Evolutionary conservation across 108 stramenopile genomes (phyloP).

Genomic region (Cyclotella baltica): DNA sequence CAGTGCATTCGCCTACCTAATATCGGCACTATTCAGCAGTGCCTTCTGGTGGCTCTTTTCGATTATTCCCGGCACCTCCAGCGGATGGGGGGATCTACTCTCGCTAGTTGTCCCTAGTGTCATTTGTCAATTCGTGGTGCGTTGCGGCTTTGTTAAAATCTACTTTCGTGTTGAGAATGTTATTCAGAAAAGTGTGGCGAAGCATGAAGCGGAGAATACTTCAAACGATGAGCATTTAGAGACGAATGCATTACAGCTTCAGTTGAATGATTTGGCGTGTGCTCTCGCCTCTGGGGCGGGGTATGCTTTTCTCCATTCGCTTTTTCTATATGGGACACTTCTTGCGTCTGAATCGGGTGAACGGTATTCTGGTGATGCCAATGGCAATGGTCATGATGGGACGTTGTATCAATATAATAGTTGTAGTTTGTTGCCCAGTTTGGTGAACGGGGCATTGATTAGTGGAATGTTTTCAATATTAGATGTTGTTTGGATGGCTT

Average conservation of each 20-base stretch:
- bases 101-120: constrained; percentile 70
- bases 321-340: constrained; percentile 81
- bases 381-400: constrained; percentile 60
- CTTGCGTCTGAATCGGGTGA: constrained; percentile 70
- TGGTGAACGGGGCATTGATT: constrained; percentile 71
- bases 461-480: constrained; percentile 75
- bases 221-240: constrained; percentile 33
- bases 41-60: constrained; percentile 69
- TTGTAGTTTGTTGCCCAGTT: constrained; percentile 70
- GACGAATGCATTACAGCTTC: constrained; percentile 70
- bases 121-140: constrained; percentile 61
- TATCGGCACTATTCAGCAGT: constrained; percentile 57
- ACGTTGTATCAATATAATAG: constrained; percentile 76
- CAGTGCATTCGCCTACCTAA: constrained; percentile 75
- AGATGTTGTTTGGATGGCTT: constrained; percentile 86
- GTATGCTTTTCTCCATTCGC: constrained; percentile 80
- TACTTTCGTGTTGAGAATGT: constrained; percentile 81
- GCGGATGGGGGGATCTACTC: constrained; percentile 21
- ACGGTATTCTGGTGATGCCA: constrained; percentile 8
- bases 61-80: constrained; percentile 1
- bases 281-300: constrained; percentile 84
- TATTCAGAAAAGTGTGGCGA: constrained; percentile 69
- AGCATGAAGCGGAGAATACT: constrained; percentile 50
- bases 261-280: constrained; percentile 79
- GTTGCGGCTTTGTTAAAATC: constrained; percentile 66